Evolutionary conservation across 345 rosid species (phyloP), one percentile per base, ranked within the genome.

Genomic region (Eutrema japonicum): DNA sequence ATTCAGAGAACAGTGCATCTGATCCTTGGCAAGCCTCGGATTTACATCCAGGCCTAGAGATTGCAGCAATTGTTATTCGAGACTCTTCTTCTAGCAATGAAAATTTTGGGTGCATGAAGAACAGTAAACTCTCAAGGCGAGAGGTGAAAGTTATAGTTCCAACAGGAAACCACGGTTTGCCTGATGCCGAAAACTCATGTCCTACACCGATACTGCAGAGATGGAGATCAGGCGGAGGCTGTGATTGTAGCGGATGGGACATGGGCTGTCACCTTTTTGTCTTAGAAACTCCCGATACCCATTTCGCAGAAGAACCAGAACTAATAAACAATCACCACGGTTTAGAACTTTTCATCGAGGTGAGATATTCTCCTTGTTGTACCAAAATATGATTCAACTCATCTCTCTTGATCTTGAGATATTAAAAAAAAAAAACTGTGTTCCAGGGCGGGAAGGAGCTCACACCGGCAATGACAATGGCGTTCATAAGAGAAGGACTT

Each of bases 171-270:
- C 99, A 96, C 35, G 82, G 99, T 66, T 77, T 86, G 70, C 97
- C 98, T 6, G 74, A 62, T 70, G 64, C 75, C 5, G 86, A 88
- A 56, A 82, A 78, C 74, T 79, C 5, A 16, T 89, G 91, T 59
- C 98, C 97, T 52, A 87, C 86, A 29, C 83, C 95, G 7, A 80
- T 96, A 82, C 85, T 90, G 10, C 85, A 89, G 37, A 82, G 99
- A 76, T 96, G 98, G 98, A 89, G 96, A 71, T 70, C 78, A 4
- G 96, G 98, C 2, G 98, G 99, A 73, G 93, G 97, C 4, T 96
- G 99, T 71, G 99, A 96, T 41, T 96, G 98, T 73, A 96, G 99
- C 38, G 98, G 98, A 74, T 96, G 99, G 99, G 99, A 96, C 83
- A 92, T 92, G 97, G 94, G 83, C 1, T 96, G 99, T 64, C 87